These are phyloP conservation scores for Ochromonadaceae sp. DNA, from an alignment of 352 stramenopile species.

Conservation along the genomic window DNA sequence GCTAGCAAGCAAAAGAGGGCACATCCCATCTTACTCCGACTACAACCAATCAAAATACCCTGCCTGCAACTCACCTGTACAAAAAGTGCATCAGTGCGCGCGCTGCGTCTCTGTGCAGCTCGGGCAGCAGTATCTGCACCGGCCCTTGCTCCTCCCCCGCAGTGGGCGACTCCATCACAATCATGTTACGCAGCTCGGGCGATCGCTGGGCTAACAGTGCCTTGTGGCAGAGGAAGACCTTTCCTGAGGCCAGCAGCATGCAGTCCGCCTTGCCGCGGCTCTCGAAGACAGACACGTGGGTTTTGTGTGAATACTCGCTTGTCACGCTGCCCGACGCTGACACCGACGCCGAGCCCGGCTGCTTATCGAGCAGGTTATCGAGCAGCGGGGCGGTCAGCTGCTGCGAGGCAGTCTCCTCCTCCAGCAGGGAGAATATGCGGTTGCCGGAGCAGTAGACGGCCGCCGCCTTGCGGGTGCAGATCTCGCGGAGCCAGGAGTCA, in stretches of 20 bases:
- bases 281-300: neutral
- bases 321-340: too few species aligned
- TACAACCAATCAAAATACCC: too few species aligned
- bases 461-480: neutral
- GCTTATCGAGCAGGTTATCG: too few species aligned
- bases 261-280: neutral
- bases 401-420: neutral
- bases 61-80: too few species aligned
- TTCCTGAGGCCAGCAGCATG: neutral
- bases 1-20: too few species aligned
- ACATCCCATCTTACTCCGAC: too few species aligned
- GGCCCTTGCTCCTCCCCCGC: neutral
- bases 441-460: neutral
- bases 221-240: neutral
- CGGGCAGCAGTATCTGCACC: neutral
- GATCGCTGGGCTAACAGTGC: neutral
- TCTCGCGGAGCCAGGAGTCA: neutral
- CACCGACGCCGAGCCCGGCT: too few species aligned
- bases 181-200: neutral
- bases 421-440: neutral
- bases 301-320: too few species aligned
- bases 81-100: neutral
- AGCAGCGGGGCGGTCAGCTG: neutral
- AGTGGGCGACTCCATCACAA: slow-evolving; percentile 11
- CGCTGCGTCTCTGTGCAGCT: neutral